These are phyloP conservation scores for Atkinsonella hypoxylon DNA, from an alignment of 2,329 filamentous ascomycete genomes.

Conservation along the genomic window DNA sequence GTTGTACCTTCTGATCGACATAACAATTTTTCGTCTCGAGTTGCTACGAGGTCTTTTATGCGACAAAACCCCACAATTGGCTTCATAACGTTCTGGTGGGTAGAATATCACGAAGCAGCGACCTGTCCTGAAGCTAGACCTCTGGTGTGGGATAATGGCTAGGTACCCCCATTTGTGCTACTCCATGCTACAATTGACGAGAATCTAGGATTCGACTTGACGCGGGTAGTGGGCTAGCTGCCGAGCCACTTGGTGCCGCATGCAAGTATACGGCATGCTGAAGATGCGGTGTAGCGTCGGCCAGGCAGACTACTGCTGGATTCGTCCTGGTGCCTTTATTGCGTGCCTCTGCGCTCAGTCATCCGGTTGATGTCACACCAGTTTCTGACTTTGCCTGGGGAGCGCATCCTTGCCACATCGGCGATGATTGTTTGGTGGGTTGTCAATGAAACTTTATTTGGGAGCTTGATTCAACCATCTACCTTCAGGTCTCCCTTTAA, in stretches of 20 bases:
- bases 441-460: no score
- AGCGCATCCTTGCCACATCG: neutral
- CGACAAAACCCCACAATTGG: no score
- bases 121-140: neutral
- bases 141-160: neutral
- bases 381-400: neutral
- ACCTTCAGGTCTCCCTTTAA: no score
- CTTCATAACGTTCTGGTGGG: no score
- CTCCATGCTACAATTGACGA: neutral
- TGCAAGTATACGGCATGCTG: neutral
- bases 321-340: neutral
- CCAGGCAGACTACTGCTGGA: neutral
- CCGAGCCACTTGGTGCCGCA: neutral
- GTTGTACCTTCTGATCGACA: neutral
- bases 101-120: neutral
- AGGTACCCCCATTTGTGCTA: neutral
- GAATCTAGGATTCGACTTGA: neutral
- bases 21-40: neutral
- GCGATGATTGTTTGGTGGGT: no score
- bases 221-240: neutral
- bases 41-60: no score
- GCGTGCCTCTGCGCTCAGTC: neutral
- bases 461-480: no score
- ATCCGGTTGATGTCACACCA: neutral
- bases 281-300: neutral